phyloP scores from a whole-genome alignment of 73 alveolate species.

The Halteria grandinella region DNA sequence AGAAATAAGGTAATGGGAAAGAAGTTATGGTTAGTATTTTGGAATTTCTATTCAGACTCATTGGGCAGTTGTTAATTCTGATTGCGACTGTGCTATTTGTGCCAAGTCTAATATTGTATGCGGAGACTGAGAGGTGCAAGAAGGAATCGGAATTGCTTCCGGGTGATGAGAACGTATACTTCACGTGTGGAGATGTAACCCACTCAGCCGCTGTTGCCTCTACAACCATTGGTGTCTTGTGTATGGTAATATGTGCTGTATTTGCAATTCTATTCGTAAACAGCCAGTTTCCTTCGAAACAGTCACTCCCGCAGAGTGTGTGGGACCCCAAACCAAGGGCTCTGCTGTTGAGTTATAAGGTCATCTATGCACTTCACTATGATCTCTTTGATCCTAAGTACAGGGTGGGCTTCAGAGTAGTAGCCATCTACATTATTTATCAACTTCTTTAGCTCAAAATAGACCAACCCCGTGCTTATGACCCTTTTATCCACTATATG shows the following conservation, averaged over 20 bases:
- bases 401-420: background rate
- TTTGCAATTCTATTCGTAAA: constrained; percentile 23
- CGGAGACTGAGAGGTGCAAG: constrained; percentile 22
- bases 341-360: constrained; percentile 1
- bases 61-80: constrained; percentile 29
- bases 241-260: background rate
- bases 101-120: constrained; percentile 29
- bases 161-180: background rate
- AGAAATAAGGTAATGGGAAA: too few species aligned
- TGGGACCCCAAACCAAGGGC: constrained; percentile 36
- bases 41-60: constrained; percentile 23
- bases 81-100: constrained; percentile 12
- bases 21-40: too few species aligned
- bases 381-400: constrained; percentile 36
- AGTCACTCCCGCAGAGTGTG: constrained; percentile 18
- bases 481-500: background rate
- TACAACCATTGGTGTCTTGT: background rate
- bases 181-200: constrained; percentile 5
- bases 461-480: constrained; percentile 21
- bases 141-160: too few species aligned
- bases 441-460: background rate
- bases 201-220: background rate
- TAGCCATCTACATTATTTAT: background rate
- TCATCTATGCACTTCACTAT: constrained; percentile 20
- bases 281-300: constrained; percentile 38